phyloP scores from a whole-genome alignment of 2,329 filamentous ascomycete genomes.

The Alternaria sp. region DNA sequence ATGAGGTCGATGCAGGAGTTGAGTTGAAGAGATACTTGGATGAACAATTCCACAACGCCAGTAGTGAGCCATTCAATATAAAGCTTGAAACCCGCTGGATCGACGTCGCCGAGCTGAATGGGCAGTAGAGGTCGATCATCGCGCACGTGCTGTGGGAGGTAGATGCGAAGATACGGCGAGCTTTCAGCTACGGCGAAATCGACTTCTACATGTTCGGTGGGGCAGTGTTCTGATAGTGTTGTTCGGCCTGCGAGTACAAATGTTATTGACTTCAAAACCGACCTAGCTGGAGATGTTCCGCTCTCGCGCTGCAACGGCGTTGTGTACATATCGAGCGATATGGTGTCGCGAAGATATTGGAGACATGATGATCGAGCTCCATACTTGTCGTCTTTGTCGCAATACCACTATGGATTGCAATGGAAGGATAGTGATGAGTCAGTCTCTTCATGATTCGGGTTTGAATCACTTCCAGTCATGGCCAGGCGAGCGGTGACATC shows the following conservation, averaged over 20 bases:
- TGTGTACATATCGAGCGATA: neutral
- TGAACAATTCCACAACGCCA: no score
- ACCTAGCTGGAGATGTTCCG: accelerated
- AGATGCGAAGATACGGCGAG: conserved; percentile 13
- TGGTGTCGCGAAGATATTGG: neutral
- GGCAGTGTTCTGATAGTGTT: conserved; percentile 10
- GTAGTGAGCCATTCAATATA: conserved; percentile 19
- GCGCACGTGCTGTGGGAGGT: neutral
- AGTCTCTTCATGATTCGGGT: no score
- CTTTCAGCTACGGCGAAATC: neutral
- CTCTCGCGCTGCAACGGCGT: neutral
- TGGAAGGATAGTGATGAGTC: neutral
- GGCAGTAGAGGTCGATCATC: neutral
- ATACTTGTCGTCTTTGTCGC: neutral
- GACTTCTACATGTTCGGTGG: conserved; percentile 9
- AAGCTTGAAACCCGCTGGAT: conserved; percentile 19
- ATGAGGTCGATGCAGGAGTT: conserved; percentile 19
- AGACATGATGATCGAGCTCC: neutral
- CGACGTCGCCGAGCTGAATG: conserved; percentile 7
- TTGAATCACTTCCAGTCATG: neutral
- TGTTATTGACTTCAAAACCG: neutral
- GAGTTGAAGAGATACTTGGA: neutral
- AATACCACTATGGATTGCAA: accelerated
- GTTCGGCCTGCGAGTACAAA: conserved; percentile 17
- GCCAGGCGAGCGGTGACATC: neutral